Evolutionary conservation across 768 basidiomycete genomes (phyloP).

Genomic region (Amanita thiersii): DNA sequence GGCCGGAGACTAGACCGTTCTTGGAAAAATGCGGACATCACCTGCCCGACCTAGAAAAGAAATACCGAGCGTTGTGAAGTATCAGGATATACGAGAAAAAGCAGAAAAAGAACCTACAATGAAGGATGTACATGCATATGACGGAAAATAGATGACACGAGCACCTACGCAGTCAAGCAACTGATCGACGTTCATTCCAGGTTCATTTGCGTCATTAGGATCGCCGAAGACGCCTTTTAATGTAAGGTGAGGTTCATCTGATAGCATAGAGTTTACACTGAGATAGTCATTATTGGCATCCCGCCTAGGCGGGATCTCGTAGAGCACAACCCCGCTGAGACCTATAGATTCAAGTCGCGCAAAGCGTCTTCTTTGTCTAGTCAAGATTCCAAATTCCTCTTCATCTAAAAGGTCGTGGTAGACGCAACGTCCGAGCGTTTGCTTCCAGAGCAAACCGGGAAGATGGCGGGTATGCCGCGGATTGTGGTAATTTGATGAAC

Average conservation of each 20-base stretch:
- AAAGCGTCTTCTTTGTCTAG: constrained; percentile 14
- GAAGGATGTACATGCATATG: constrained; percentile 25
- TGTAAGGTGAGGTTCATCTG: constrained; percentile 9
- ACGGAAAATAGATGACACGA: constrained; percentile 20
- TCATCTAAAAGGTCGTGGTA: constrained; percentile 15
- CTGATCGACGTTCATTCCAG: constrained; percentile 20
- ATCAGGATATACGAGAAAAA: background rate
- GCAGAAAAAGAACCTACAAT: constrained; percentile 13
- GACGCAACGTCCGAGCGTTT: constrained; percentile 15
- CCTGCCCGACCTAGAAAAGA: constrained; percentile 17
- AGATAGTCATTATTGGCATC: background rate
- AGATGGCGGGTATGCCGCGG: constrained; percentile 8
- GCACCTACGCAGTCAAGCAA: constrained; percentile 19
- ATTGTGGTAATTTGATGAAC: background rate
- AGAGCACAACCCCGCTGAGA: constrained; percentile 21
- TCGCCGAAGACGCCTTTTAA: constrained; percentile 21
- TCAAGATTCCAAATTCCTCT: background rate
- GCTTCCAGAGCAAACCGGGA: constrained; percentile 18
- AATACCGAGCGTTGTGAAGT: background rate
- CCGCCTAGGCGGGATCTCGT: constrained; percentile 13
- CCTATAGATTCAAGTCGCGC: constrained; percentile 19
- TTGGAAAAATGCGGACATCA: constrained; percentile 16
- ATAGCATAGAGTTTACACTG: background rate
- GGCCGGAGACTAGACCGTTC: constrained; percentile 11
- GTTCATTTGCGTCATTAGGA: constrained; percentile 11